phyloP scores from a whole-genome alignment of 2,329 filamentous ascomycete genomes.

The Neofusicoccum umdonicola region DNA sequence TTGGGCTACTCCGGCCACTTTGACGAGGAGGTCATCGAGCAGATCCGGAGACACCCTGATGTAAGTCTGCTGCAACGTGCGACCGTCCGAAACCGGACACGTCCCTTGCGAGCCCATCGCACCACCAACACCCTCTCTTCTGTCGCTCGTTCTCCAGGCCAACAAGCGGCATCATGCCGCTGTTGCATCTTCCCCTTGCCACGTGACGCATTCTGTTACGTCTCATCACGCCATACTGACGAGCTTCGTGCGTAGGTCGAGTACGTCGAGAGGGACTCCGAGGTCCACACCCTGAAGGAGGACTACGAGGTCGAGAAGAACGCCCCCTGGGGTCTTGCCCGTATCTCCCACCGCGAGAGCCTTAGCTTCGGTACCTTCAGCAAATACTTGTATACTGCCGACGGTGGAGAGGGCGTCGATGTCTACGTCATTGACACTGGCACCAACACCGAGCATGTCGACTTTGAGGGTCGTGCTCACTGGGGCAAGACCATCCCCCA shows the following conservation, averaged over 20 bases:
- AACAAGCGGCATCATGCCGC: slow-evolving; percentile 21
- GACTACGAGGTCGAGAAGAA: slow-evolving; percentile 73
- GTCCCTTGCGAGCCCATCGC: background rate
- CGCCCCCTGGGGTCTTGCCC: slow-evolving; percentile 97
- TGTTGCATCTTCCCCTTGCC: background rate
- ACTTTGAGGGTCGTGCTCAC: slow-evolving; percentile 91
- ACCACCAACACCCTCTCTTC: background rate
- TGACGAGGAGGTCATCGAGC: slow-evolving; percentile 86
- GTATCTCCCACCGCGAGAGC: slow-evolving; percentile 89
- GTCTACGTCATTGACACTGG: slow-evolving; percentile 98
- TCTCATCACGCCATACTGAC: slow-evolving; percentile 17
- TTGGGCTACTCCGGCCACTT: slow-evolving; percentile 96
- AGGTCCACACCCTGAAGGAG: slow-evolving; percentile 74
- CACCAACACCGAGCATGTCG: slow-evolving; percentile 88
- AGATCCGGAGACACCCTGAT: slow-evolving; percentile 92
- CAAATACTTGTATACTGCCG: slow-evolving; percentile 90
- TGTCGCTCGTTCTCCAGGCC: background rate
- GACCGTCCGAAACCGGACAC: background rate
- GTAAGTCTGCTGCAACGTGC: slow-evolving; percentile 60
- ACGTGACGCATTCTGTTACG: slow-evolving; percentile 6
- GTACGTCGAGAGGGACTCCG: slow-evolving; percentile 90
- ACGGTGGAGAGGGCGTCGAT: slow-evolving; percentile 95
- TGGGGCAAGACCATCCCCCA: slow-evolving; percentile 96
- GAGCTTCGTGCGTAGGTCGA: slow-evolving; percentile 66
- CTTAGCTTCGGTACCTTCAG: slow-evolving; percentile 92